Base-by-base conservation (phyloP, 2,329 filamentous ascomycete genomes). In the Botryosphaeria dothidea region DNA sequence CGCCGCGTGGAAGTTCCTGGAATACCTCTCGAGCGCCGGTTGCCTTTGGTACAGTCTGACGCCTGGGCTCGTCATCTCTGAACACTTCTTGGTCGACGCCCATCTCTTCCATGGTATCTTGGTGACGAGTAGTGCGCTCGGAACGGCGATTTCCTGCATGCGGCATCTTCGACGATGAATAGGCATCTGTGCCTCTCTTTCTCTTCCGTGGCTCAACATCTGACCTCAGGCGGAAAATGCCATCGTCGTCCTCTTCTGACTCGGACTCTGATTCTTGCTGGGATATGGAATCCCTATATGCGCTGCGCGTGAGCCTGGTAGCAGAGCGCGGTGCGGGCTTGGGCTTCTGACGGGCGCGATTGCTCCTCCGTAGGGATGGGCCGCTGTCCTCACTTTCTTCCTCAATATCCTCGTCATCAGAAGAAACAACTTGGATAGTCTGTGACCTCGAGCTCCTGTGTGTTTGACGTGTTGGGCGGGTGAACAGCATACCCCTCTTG, bases 1-100 rank as follows among this genome's bases (percentile, higher is more conserved):
- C 86, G 15, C 88, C 83, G 3, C 82, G 77, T 1, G 87, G 78
- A 1, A 92, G 72, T 0, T 83, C 82, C 64, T 87, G 83, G 73
- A 96, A 98, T 5, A 86, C 76, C 74, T 98, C 95, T 68, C 93
- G 77, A 4, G 79, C 85, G 15, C 88, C 87, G 46, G 86, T 79
- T 3, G 65, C 65, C 75, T 88, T 88, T 1, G 86, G 81, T 11
- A 81, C 79, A 17, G 72, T 77, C 0, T 78, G 67, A 17, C 71
- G 70, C 58, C 69, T 75, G 13, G 74, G 69, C 61, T 75, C 74
- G 54, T 81, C 80, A 6, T 79, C 79, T 54, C 80, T 77, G 65
- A 78, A 84, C 63, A 83, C 82, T 70, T 90, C 86, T 45, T 90
- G 85, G 88, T 89, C 86, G 88, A 87, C 78, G 23, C 77, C 78